These are phyloP conservation scores for Melanogaster broomeanus DNA, from an alignment of 768 basidiomycete genomes.

Conservation along the genomic window DNA sequence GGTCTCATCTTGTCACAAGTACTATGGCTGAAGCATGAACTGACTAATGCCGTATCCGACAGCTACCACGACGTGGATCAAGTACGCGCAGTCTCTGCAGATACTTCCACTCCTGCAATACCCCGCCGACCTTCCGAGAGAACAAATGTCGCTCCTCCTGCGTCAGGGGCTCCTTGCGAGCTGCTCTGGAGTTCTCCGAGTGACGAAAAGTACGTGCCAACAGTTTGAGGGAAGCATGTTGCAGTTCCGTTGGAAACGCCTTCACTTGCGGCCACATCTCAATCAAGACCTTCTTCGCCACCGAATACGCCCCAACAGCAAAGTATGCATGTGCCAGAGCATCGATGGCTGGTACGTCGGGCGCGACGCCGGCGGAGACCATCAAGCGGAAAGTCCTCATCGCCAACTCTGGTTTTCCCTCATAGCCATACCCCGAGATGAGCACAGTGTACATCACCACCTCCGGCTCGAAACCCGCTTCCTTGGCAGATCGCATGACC, in stretches of 20 bases:
- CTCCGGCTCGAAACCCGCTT: constrained; percentile 55
- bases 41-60: neutral
- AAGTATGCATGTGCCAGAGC: constrained; percentile 71
- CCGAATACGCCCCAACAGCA: constrained; percentile 49
- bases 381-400: constrained; percentile 60
- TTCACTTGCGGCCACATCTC: constrained; percentile 65
- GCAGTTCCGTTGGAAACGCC: constrained; percentile 57
- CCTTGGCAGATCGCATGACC: constrained; percentile 52
- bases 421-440: constrained; percentile 69
- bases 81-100: constrained; percentile 5
- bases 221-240: constrained; percentile 43
- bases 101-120: constrained; percentile 27
- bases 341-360: constrained; percentile 72
- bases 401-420: constrained; percentile 54
- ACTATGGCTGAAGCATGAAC: neutral
- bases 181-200: constrained; percentile 12
- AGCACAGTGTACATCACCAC: constrained; percentile 77
- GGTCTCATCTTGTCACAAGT: constrained; percentile 6
- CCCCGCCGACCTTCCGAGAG: constrained; percentile 36
- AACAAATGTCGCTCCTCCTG: constrained; percentile 38
- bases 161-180: constrained; percentile 24
- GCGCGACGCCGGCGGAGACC: constrained; percentile 58
- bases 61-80: neutral
- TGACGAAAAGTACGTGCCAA: constrained; percentile 49
- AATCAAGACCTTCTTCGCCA: constrained; percentile 56